Evolutionary conservation across 768 basidiomycete genomes (phyloP).

Genomic region (Scleroderma bovista): DNA sequence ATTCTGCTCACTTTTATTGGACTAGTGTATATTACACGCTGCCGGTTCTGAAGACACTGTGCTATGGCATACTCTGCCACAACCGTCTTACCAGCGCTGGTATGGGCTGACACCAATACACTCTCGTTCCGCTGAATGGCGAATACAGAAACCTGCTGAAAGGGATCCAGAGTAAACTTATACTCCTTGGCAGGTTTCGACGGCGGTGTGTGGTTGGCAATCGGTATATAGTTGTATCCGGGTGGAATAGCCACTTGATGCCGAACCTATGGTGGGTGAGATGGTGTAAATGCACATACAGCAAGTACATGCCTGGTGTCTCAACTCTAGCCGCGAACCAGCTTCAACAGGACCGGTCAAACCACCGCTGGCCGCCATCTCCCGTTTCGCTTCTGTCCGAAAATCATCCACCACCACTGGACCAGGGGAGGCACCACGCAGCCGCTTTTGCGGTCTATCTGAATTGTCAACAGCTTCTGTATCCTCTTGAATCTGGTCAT

Average conservation of each 20-base stretch:
- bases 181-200: constrained; percentile 88
- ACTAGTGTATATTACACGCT: constrained; percentile 98
- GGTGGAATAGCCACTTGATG: constrained; percentile 97
- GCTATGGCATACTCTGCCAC: constrained; percentile 99
- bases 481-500: neutral
- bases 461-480: constrained; percentile 23
- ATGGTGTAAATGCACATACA: neutral
- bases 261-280: constrained; percentile 53
- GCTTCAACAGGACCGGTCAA: constrained; percentile 68
- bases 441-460: constrained; percentile 44
- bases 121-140: constrained; percentile 97
- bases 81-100: constrained; percentile 98
- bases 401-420: constrained; percentile 91
- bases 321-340: constrained; percentile 67
- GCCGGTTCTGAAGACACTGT: constrained; percentile 87
- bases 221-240: constrained; percentile 85
- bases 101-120: constrained; percentile 97
- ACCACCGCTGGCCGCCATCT: constrained; percentile 85
- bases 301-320: constrained; percentile 54
- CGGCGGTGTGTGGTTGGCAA: constrained; percentile 86
- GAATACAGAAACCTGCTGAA: constrained; percentile 90
- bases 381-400: constrained; percentile 89
- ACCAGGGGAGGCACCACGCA: constrained; percentile 54
- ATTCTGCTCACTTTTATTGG: constrained; percentile 86
- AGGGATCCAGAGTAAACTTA: constrained; percentile 95